These are phyloP conservation scores for Prunus fruticosa DNA, from an alignment of 306 rosid species.

Conservation along the genomic window DNA sequence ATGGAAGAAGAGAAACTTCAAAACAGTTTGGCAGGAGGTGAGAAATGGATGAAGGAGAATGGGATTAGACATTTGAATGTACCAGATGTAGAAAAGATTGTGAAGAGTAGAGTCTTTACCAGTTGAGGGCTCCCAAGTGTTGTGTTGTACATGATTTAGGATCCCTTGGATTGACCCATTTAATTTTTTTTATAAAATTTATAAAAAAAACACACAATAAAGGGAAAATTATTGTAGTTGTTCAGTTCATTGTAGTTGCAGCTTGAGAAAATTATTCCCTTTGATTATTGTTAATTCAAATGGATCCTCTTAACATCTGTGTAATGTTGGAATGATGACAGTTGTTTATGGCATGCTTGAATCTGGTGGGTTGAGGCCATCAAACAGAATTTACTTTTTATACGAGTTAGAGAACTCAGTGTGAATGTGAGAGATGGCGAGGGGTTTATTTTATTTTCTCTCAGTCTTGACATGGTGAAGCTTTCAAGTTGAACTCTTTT, in stretches of 20 bases:
- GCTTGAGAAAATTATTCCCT: not conserved
- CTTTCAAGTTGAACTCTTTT: not conserved
- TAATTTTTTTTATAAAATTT: not conserved
- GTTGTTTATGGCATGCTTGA: not conserved
- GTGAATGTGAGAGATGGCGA: not conserved
- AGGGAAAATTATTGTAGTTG: too few relatives aligned
- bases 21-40: conserved; percentile 48
- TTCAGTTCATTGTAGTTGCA: conserved; percentile 8
- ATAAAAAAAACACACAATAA: conserved; percentile 20
- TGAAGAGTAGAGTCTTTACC: conserved; percentile 55
- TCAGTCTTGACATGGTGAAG: not conserved
- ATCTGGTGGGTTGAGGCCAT: not conserved
- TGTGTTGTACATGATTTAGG: conserved; percentile 33
- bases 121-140: conserved; percentile 35
- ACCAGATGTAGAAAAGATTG: conserved; percentile 62
- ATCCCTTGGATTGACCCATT: conserved; percentile 37
- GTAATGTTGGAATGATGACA: not conserved
- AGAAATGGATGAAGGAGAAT: conserved; percentile 67
- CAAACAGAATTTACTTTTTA: not conserved
- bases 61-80: conserved; percentile 53
- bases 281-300: not conserved
- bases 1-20: conserved; percentile 48
- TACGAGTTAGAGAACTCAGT: not conserved
- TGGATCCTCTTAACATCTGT: not conserved
- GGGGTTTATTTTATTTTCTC: not conserved